A percentile compares a stretch with the other conserved stretches of the same genome.
phyloP scores from a whole-genome alignment of 2,329 filamentous ascomycete species.

The Exserohilum rostratum region DNA sequence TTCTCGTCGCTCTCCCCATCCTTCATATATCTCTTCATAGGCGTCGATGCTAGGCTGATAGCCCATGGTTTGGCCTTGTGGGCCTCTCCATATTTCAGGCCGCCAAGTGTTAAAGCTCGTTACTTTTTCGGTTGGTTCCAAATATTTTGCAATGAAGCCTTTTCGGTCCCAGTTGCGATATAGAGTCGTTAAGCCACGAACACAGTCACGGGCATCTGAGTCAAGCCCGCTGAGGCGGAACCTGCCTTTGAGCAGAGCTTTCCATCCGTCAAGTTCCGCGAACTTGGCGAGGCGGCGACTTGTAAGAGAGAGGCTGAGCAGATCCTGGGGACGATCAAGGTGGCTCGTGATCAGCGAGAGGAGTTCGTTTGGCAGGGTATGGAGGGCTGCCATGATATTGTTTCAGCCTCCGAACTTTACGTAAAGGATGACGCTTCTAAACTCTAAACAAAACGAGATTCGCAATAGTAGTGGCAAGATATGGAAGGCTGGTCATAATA shows the following conservation, averaged over 20 bases:
- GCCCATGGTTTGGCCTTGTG: slow-evolving; percentile 61
- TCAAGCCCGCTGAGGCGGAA: slow-evolving; percentile 34
- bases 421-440: neutral
- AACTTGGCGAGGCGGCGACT: slow-evolving; percentile 34
- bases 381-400: slow-evolving; percentile 29
- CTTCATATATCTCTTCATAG: slow-evolving; percentile 57
- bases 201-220: slow-evolving; percentile 45
- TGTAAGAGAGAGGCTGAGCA: slow-evolving; percentile 32
- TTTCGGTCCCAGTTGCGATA: slow-evolving; percentile 63
- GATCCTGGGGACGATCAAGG: slow-evolving; percentile 36
- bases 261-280: slow-evolving; percentile 42
- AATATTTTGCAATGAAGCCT: slow-evolving; percentile 61
- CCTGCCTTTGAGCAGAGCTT: slow-evolving; percentile 40
- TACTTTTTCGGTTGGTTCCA: slow-evolving; percentile 52
- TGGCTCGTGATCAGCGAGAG: slow-evolving; percentile 39
- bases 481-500: neutral
- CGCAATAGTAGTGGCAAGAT: neutral
- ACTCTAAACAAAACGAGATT: neutral
- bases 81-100: slow-evolving; percentile 48
- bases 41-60: slow-evolving; percentile 65
- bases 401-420: neutral
- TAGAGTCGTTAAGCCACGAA: slow-evolving; percentile 61
- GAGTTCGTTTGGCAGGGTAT: slow-evolving; percentile 41
- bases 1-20: slow-evolving; percentile 56
- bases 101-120: slow-evolving; percentile 44